phyloP scores from a whole-genome alignment of 225 moss, liverwort and hornwort genomes.

The Asterella californica region DNA sequence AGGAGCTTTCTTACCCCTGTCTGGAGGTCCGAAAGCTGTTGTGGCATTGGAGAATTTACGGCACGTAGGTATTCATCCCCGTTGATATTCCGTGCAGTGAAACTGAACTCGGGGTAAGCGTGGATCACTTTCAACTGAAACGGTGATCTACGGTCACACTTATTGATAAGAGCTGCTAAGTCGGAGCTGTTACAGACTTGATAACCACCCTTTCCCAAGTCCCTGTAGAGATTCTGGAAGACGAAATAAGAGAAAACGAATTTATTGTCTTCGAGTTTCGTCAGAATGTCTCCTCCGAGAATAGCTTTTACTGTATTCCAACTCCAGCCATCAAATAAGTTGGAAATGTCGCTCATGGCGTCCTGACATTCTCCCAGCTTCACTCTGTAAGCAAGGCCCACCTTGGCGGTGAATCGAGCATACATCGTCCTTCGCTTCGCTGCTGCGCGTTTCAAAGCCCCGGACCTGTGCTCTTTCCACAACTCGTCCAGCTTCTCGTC shows the following conservation, averaged over 20 bases:
- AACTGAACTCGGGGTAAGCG: background rate
- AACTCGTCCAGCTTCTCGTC: background rate
- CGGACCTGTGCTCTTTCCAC: no score
- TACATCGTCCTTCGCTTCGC: background rate
- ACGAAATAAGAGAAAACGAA: background rate
- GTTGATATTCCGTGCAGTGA: background rate
- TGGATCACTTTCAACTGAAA: background rate
- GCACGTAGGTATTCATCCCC: background rate
- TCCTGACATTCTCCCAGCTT: background rate
- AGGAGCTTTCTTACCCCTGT: background rate
- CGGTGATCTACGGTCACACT: background rate
- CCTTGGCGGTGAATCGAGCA: background rate
- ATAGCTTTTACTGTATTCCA: background rate
- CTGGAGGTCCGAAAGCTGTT: background rate
- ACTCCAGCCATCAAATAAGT: constrained; percentile 3
- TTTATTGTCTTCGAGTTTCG: background rate
- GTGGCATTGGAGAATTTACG: background rate
- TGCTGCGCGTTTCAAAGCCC: background rate
- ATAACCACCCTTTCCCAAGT: background rate
- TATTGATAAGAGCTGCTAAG: background rate
- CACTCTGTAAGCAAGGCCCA: background rate
- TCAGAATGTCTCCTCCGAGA: background rate
- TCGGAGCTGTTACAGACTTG: background rate
- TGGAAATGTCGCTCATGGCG: background rate
- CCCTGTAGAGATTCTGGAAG: background rate